Percentiles rank a stretch among this genome's conserved stretches.
Conservation (phyloP, 495 filamentous ascomycete genomes). For the Hypoxylon perforatum region DNA sequence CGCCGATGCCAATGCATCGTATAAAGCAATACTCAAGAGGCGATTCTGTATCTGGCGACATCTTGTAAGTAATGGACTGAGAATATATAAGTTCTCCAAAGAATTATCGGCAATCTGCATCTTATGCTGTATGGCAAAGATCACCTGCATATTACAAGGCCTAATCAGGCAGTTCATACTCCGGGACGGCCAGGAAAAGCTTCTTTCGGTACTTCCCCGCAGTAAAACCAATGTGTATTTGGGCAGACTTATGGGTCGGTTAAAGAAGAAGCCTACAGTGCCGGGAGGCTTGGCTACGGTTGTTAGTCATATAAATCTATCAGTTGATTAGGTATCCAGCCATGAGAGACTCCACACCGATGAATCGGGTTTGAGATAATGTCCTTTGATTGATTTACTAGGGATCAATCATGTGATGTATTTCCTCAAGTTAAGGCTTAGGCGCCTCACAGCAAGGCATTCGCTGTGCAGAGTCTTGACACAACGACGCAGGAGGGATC, state of each 20-base stretch:
- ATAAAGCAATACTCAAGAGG: background rate
- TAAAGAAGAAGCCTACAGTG: conserved; percentile 22
- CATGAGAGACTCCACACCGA: too few species aligned
- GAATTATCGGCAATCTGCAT: conserved; percentile 23
- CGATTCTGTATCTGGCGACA: background rate
- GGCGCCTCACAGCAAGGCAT: too few species aligned
- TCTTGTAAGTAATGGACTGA: background rate
- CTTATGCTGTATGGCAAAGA: background rate
- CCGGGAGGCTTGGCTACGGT: conserved; percentile 20
- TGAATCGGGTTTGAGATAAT: too few species aligned
- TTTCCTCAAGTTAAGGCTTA: too few species aligned
- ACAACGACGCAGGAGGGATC: too few species aligned
- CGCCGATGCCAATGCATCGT: conserved; percentile 34
- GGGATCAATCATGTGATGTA: too few species aligned
- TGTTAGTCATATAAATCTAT: conserved; percentile 36
- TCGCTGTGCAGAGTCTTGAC: too few species aligned
- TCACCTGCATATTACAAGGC: conserved; percentile 8
- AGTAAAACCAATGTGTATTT: conserved; percentile 13
- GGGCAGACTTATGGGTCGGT: conserved; percentile 12
- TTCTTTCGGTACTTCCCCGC: conserved; percentile 32
- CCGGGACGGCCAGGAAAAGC: conserved; percentile 8
- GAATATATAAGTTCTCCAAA: conserved; percentile 17
- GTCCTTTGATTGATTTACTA: too few species aligned
- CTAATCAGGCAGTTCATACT: conserved; percentile 31
- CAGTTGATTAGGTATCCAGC: too few species aligned